Evolutionary conservation across 192 early-diverging fungal genomes (phyloP).

Genomic region (Phlyctochytrium arcticum): DNA sequence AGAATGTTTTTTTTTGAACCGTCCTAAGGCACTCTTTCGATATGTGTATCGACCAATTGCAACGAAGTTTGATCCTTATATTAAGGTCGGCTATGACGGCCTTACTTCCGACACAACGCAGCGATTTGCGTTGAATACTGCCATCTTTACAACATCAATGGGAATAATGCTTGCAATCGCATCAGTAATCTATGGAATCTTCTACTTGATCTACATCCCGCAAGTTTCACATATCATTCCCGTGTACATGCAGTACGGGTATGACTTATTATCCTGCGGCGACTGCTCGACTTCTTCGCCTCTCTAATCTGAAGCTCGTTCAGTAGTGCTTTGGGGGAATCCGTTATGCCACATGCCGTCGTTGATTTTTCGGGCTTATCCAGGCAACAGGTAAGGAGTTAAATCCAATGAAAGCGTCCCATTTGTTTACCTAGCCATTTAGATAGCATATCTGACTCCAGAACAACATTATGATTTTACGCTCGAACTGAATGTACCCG

Average conservation of each 20-base stretch:
- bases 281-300: too few species aligned
- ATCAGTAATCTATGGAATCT: constrained; percentile 44
- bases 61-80: background rate
- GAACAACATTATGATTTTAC: constrained; percentile 60
- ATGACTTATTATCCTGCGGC: too few species aligned
- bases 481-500: constrained; percentile 56
- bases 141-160: constrained; percentile 31
- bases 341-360: too few species aligned
- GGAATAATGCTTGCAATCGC: constrained; percentile 24
- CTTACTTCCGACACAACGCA: constrained; percentile 39
- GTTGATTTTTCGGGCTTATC: too few species aligned
- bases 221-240: constrained; percentile 49
- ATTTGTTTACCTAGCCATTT: background rate
- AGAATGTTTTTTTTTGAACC: too few species aligned
- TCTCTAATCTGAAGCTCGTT: too few species aligned
- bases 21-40: background rate
- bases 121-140: constrained; percentile 27
- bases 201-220: constrained; percentile 63
- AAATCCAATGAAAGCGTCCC: too few species aligned
- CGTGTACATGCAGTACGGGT: constrained; percentile 54
- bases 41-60: background rate
- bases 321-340: too few species aligned
- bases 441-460: constrained; percentile 21
- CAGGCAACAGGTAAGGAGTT: constrained; percentile 1
- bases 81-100: constrained; percentile 11